Evolutionary conservation across 2,329 filamentous ascomycete species (phyloP).

Genomic region (Colletotrichum zoysiae): DNA sequence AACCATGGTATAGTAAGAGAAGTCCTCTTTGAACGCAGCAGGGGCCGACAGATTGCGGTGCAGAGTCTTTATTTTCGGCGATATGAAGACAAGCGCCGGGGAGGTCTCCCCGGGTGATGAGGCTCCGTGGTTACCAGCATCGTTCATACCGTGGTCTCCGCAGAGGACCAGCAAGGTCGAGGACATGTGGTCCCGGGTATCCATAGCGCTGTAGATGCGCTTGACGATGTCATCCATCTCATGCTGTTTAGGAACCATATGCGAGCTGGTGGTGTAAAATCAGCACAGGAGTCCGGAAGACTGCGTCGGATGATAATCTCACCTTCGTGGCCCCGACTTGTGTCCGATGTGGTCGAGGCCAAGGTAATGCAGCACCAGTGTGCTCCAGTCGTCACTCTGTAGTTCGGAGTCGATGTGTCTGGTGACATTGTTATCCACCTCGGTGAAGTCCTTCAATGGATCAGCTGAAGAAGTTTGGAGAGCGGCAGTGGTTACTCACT

Average conservation of each 20-base stretch:
- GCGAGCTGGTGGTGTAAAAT: slow-evolving; percentile 66
- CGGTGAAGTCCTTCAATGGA: slow-evolving; percentile 83
- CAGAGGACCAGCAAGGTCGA: slow-evolving; percentile 87
- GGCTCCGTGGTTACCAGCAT: slow-evolving; percentile 95
- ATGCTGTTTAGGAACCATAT: slow-evolving; percentile 92
- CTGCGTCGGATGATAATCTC: slow-evolving; percentile 41
- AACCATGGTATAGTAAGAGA: slow-evolving; percentile 86
- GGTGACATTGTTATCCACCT: slow-evolving; percentile 98
- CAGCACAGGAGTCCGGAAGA: not conserved
- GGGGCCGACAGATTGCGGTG: slow-evolving; percentile 63
- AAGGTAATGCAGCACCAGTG: slow-evolving; percentile 94
- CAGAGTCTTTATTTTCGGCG: slow-evolving; percentile 79
- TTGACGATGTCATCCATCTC: slow-evolving; percentile 93
- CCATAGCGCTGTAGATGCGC: slow-evolving; percentile 81
- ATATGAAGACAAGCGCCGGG: slow-evolving; percentile 90
- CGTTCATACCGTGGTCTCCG: slow-evolving; percentile 99
- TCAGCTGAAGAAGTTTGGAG: slow-evolving; percentile 43
- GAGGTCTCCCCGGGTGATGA: slow-evolving; percentile 96
- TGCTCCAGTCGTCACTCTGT: slow-evolving; percentile 84
- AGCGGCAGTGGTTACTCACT: slow-evolving; percentile 66
- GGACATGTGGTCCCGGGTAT: slow-evolving; percentile 75
- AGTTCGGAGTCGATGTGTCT: slow-evolving; percentile 86
- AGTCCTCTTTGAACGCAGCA: slow-evolving; percentile 72
- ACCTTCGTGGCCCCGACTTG: slow-evolving; percentile 90
- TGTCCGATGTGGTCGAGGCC: slow-evolving; percentile 98